These are phyloP conservation scores for Nemania sp. DNA, from an alignment of 2,329 filamentous ascomycete species.

Conservation along the genomic window DNA sequence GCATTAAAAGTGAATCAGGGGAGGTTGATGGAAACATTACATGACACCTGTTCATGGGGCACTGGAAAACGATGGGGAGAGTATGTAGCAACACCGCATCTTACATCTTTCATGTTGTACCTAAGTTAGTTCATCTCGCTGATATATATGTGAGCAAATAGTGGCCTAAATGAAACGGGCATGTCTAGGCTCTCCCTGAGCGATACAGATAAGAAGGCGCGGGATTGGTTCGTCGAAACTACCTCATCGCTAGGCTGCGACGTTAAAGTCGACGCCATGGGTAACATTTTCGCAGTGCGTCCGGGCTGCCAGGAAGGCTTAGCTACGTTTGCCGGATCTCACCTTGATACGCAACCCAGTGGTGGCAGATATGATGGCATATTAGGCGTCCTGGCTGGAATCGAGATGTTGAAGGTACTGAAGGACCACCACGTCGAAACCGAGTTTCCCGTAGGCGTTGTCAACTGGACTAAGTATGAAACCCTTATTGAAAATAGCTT, in stretches of 20 bases:
- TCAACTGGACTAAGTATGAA: slow-evolving; percentile 78
- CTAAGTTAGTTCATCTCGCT: slow-evolving; percentile 26
- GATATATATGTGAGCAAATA: slow-evolving; percentile 41
- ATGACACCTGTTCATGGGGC: slow-evolving; percentile 75
- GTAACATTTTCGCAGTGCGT: slow-evolving; percentile 82
- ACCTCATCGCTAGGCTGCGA: slow-evolving; percentile 73
- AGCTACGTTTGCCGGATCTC: slow-evolving; percentile 77
- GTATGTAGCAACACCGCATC: slow-evolving; percentile 48
- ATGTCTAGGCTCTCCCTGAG: slow-evolving; percentile 81
- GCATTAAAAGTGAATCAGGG: slow-evolving; percentile 67
- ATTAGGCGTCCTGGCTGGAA: slow-evolving; percentile 76
- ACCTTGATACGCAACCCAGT: slow-evolving; percentile 73
- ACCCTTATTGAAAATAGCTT: background rate
- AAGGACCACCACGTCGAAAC: slow-evolving; percentile 76
- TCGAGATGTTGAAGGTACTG: slow-evolving; percentile 78
- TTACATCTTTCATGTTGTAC: slow-evolving; percentile 10
- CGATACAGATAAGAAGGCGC: slow-evolving; percentile 76
- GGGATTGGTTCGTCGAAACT: slow-evolving; percentile 80
- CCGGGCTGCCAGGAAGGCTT: slow-evolving; percentile 69
- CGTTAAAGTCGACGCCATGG: slow-evolving; percentile 78
- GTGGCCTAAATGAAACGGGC: slow-evolving; percentile 72
- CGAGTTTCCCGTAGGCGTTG: slow-evolving; percentile 76
- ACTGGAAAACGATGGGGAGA: slow-evolving; percentile 74
- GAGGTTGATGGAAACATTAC: slow-evolving; percentile 72
- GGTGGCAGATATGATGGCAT: slow-evolving; percentile 83